phyloP scores from a whole-genome alignment of 1,284 basidiomycete species.

The Xerocomus amazonicus region DNA sequence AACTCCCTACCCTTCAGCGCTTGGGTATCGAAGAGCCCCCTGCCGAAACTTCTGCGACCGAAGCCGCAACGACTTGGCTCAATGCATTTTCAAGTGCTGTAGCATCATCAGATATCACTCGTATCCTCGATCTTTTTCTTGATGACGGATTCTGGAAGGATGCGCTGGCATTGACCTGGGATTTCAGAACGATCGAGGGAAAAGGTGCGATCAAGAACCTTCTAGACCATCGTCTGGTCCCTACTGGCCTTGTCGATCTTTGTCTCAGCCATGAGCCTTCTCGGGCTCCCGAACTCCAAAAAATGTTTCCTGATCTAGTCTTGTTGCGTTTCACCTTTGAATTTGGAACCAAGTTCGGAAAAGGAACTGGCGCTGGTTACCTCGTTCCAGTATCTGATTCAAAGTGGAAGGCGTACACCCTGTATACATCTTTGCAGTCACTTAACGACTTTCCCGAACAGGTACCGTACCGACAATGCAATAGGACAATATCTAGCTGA shows the following conservation, averaged over 20 bases:
- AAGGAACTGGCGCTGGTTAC: constrained; percentile 20
- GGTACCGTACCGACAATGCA: constrained; percentile 4
- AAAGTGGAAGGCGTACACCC: constrained; percentile 29
- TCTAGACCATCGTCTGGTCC: constrained; percentile 28
- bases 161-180: constrained; percentile 29
- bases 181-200: constrained; percentile 28
- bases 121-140: constrained; percentile 26
- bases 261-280: constrained; percentile 16
- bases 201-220: constrained; percentile 22
- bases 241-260: constrained; percentile 30
- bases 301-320: constrained; percentile 26
- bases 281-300: constrained; percentile 21
- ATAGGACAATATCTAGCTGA: constrained; percentile 1
- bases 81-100: constrained; percentile 31
- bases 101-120: constrained; percentile 23
- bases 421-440: constrained; percentile 47
- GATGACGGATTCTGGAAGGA: constrained; percentile 32
- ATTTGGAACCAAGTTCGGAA: constrained; percentile 26
- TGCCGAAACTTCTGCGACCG: constrained; percentile 15
- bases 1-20: constrained; percentile 29
- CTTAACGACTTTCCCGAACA: constrained; percentile 45
- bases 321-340: constrained; percentile 26
- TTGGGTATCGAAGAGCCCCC: constrained; percentile 27
- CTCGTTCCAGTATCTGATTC: constrained; percentile 15
- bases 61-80: constrained; percentile 31